Evolutionary conservation across 2,329 filamentous ascomycete species (phyloP), one percentile per base, ranked within the genome.

Genomic region (Macrophomina phaseolina): DNA sequence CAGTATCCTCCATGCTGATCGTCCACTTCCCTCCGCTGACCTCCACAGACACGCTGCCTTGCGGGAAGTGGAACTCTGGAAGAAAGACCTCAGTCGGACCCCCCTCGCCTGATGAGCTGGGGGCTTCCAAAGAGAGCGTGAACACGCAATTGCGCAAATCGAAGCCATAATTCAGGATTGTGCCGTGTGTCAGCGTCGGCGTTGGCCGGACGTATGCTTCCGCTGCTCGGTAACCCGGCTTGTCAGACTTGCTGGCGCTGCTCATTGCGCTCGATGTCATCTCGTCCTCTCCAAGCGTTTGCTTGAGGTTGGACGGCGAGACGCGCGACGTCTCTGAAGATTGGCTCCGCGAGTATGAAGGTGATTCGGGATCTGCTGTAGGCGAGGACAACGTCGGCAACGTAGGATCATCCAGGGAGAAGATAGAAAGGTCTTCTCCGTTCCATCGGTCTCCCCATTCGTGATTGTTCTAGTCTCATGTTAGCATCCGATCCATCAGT

Each of bases 361-460:
- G 84, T 23, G 83, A 86, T 14, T 75, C 74, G n/a, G 78, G 70
- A 76, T 81, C 76, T 9, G 46, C 36, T 9, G 48, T 16, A 5
- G 56, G 28, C 11, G 65, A 67, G 16, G 64, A 49, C 16, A 56
- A 30, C 0, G 83, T 82, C 23, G 82, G 84, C 1, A 89, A 78
- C 58, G 85, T 81, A 38, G 88, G 89, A 77, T 99, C 96, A 75
- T 99, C 94, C 5, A 87, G 72, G 0, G 93, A 97, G 75, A 89
- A 91, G 65, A 99, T 95, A 5, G 94, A 97, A 40, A 99, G 81
- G 76, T 99, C 95, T 78, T 99, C 95, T 55, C 95, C 95, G 71
- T 99, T 99, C 95, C 95, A 99, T 70, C 93, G 89, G 73, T 99
- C 95, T 65, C 95, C 95, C 80, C 92, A 90, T 74, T 90, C 84